Percentiles rank a stretch among this genome's conserved stretches.
Evolutionary conservation across 371 early-diverging fungal genomes (phyloP).

Genomic region (Rhizopus microsporus): DNA sequence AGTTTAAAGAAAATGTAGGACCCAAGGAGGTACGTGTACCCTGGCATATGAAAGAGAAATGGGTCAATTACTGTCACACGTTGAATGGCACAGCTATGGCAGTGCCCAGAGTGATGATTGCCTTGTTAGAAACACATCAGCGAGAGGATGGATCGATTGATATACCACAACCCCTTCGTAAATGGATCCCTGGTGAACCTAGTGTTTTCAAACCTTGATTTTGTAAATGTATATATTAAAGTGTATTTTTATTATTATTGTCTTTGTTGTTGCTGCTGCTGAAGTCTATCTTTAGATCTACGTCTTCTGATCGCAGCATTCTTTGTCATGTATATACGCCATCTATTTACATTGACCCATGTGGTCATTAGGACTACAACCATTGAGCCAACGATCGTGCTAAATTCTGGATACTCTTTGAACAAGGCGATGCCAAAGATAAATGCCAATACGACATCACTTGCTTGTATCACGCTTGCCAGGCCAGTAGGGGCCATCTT

Average conservation of each 20-base stretch:
- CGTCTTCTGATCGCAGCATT: slow-evolving; percentile 17
- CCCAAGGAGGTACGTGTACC: slow-evolving; percentile 14
- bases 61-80: slow-evolving; percentile 80
- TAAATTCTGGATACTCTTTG: slow-evolving; percentile 60
- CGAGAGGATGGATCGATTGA: slow-evolving; percentile 65
- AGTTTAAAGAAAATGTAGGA: slow-evolving; percentile 25
- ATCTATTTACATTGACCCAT: slow-evolving; percentile 60
- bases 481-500: slow-evolving; percentile 73
- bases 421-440: slow-evolving; percentile 69
- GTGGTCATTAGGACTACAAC: slow-evolving; percentile 66
- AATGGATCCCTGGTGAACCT: slow-evolving; percentile 66
- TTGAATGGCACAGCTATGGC: slow-evolving; percentile 95
- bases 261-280: slow-evolving; percentile 3
- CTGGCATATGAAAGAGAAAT: slow-evolving; percentile 41
- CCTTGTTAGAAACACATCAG: slow-evolving; percentile 86
- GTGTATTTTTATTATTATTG: background rate
- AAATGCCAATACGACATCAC: slow-evolving; percentile 80
- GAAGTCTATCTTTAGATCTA: slow-evolving; percentile 7
- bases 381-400: slow-evolving; percentile 57
- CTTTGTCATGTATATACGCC: slow-evolving; percentile 30
- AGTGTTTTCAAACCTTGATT: slow-evolving; percentile 18
- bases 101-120: slow-evolving; percentile 88
- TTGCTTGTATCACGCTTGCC: slow-evolving; percentile 67
- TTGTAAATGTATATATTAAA: background rate
- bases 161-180: slow-evolving; percentile 72